phyloP scores from a whole-genome alignment of 192 early-diverging fungal species.

The Backusella tuberculispora region DNA sequence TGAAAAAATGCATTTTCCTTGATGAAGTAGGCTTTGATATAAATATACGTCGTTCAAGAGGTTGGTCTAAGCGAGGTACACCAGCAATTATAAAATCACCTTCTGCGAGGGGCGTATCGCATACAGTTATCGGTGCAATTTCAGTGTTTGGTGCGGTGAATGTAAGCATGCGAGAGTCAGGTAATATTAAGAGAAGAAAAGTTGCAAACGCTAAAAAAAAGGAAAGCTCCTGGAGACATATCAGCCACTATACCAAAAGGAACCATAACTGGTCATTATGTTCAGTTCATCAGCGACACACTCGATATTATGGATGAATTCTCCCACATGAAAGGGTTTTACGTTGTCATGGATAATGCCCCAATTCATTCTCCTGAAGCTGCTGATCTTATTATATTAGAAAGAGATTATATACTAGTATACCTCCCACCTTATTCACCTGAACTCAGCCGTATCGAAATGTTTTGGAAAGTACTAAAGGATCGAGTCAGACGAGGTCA shows the following conservation, averaged over 20 bases:
- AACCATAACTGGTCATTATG: not conserved
- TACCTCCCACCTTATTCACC: constrained; percentile 34
- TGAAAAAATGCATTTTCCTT: not conserved
- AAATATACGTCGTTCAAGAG: not conserved
- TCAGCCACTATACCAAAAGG: not conserved
- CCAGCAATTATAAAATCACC: not conserved
- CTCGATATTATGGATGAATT: not conserved
- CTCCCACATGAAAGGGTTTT: not conserved
- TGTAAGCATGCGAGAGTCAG: constrained; percentile 1
- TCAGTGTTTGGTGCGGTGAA: not conserved
- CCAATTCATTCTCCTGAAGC: not conserved
- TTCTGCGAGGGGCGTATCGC: not conserved
- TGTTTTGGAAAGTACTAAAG: constrained; percentile 32
- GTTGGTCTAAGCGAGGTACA: not conserved
- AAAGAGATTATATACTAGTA: constrained; percentile 13
- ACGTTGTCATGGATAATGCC: constrained; percentile 33
- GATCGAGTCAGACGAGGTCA: not conserved
- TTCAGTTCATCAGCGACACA: not conserved
- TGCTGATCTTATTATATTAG: not conserved
- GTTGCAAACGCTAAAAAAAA: not conserved
- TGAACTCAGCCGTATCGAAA: constrained; percentile 34
- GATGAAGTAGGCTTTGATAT: constrained; percentile 1
- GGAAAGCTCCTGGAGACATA: not conserved
- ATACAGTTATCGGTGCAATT: not conserved
- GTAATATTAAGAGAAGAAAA: not conserved